Base-by-base conservation (phyloP, 2,329 filamentous ascomycete species). In the Neonectria hederae region DNA sequence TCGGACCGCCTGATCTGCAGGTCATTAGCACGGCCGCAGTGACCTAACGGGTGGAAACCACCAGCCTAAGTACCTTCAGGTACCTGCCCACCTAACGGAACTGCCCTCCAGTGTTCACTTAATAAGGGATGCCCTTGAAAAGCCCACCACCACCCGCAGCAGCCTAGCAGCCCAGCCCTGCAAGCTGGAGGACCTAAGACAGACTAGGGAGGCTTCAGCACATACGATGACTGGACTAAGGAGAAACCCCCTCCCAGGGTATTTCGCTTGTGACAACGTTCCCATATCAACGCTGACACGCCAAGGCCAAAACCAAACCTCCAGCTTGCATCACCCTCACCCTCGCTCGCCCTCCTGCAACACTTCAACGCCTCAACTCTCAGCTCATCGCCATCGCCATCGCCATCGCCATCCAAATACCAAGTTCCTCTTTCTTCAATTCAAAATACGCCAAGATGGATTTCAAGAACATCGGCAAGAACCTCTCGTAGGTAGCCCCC, bases 381-480 rank as follows among this genome's bases (percentile, higher is more conserved):
- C 46, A 53, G 46, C 56, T 52, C 58, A 59, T 54, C 57, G 49
- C 43, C 48, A 54, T 53, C 56, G 52, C 35, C 52, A 56, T 63
- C 56, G 40, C 51, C 61, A 64, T 64, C 61, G 35, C 35, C 32
- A 30, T 28, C 54, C 57, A 56, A 35, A 46, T 19, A 38, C 28
- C 40, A 54, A 46, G 22, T 14, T 38, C 35, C 54, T 43, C 48
- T 62, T 53, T 62, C 40, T 55, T 62, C 49, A 32, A 30, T 28
- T 56, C 35, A 46, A 45, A 59, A 53, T 38, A 60, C 42, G 63
- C 35, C 72, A 78, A 68, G 62, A 88, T 87, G 86, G 86, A 88
- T 73, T 88, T 88, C 81, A 87, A 86, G 76, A 86, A 81, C 71
- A 80, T 88, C 62, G 83, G 85, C 75, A 87, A 85, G 76, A 84